A percentile compares a stretch with the other conserved stretches of the same genome.
These are phyloP conservation scores for Angomonas ambiguus DNA, from an alignment of 208 protist genomes.

Conservation along the genomic window DNA sequence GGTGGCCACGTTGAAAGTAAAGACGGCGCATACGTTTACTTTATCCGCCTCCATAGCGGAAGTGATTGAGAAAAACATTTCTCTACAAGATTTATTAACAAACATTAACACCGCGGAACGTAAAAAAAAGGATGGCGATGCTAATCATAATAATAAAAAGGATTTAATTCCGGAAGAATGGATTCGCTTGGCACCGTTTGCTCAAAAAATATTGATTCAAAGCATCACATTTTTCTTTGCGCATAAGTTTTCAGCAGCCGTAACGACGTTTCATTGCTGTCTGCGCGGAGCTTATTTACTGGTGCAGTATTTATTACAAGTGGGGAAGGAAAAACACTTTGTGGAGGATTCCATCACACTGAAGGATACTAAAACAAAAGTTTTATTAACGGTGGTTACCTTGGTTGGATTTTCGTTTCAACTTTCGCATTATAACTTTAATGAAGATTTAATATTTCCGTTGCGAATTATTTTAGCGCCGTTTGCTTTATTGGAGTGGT, in stretches of 20 bases:
- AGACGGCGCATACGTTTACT: conserved; percentile 44
- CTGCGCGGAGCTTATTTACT: conserved; percentile 56
- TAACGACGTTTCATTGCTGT: conserved; percentile 55
- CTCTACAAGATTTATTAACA: conserved; percentile 32
- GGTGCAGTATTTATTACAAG: conserved; percentile 25
- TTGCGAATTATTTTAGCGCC: conserved; percentile 73
- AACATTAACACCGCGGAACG: conserved; percentile 22
- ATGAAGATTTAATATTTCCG: conserved; percentile 52
- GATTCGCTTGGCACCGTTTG: conserved; percentile 16
- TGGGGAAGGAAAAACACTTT: conserved; percentile 34
- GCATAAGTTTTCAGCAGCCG: conserved; percentile 24
- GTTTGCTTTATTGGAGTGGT: conserved; percentile 43
- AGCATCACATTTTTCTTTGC: conserved; percentile 35
- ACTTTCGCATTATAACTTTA: conserved; percentile 23
- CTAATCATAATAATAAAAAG: neutral
- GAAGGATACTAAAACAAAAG: conserved; percentile 29
- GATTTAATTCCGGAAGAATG: neutral
- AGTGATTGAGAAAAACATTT: conserved; percentile 33
- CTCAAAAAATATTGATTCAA: conserved; percentile 27
- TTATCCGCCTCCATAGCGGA: conserved; percentile 58
- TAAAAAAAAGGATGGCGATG: no score
- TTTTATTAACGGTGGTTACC: conserved; percentile 44
- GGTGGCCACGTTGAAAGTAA: conserved; percentile 56
- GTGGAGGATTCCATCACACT: conserved; percentile 38
- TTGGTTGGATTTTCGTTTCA: conserved; percentile 75